Evolutionary conservation across 495 filamentous ascomycete species (phyloP).

Genomic region (Penicillium desertorum): DNA sequence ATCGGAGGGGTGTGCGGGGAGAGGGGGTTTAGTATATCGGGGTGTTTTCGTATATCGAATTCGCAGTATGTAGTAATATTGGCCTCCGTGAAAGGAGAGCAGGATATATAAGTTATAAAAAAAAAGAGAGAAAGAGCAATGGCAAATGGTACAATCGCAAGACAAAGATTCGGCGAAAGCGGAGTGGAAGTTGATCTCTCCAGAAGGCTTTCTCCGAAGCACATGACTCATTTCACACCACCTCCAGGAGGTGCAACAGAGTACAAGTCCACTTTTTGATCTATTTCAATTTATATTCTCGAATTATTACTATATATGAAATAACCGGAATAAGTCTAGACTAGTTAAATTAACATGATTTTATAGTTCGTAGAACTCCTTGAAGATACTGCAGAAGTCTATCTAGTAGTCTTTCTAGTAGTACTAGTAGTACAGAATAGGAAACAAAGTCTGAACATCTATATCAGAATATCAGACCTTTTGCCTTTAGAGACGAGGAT

Average conservation of each 20-base stretch:
- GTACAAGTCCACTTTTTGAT: no score
- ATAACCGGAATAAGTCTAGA: no score
- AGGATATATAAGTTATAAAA: neutral
- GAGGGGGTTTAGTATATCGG: neutral
- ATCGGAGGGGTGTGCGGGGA: constrained; percentile 15
- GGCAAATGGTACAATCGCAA: neutral
- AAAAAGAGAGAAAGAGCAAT: neutral
- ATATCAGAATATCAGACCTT: neutral
- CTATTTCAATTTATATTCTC: no score
- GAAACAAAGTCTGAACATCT: neutral
- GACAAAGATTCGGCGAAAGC: constrained; percentile 12
- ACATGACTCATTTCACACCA: constrained; percentile 32
- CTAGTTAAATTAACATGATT: no score
- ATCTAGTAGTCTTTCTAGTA: no score
- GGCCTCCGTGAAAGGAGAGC: neutral
- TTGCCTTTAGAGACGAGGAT: neutral
- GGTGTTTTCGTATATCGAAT: neutral
- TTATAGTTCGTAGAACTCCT: no score
- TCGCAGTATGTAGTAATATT: neutral
- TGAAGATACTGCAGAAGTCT: no score
- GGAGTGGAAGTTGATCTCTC: constrained; percentile 16
- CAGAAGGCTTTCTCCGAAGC: constrained; percentile 18
- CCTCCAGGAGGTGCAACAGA: neutral
- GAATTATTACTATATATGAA: no score
- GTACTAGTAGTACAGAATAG: neutral